Evolutionary conservation across 108 stramenopile species (phyloP), one percentile per base, ranked within the genome.

Genomic region (Cylindrotheca closterium): DNA sequence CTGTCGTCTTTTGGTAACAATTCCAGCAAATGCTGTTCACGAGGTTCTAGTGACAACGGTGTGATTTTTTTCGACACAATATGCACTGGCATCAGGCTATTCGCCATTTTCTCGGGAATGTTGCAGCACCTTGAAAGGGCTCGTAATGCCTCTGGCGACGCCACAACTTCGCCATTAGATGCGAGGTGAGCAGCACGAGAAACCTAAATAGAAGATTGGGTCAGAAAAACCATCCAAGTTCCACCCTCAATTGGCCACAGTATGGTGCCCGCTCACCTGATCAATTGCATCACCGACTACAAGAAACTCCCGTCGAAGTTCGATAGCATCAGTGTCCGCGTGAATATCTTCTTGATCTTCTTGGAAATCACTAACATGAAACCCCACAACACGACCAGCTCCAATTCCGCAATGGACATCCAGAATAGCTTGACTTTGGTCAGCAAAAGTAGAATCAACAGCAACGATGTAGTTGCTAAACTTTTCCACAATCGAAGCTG

Each of bases 211-310:
- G n/a, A n/a, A n/a, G n/a, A n/a, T n/a, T n/a, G n/a, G n/a, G n/a
- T n/a, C n/a, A n/a, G n/a, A n/a, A n/a, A n/a, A n/a, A n/a, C n/a
- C n/a, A n/a, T n/a, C n/a, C n/a, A n/a, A n/a, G n/a, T n/a, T n/a
- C n/a, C n/a, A n/a, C n/a, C n/a, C n/a, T n/a, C n/a, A n/a, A n/a
- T n/a, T n/a, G n/a, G n/a, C n/a, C n/a, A n/a, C n/a, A n/a, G n/a
- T n/a, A n/a, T n/a, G n/a, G n/a, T n/a, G n/a, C 7, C 37, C 37
- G 7, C 37, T 66, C 45, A 75, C 86, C 63, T 88, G 80, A 80
- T 69, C 81, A 80, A 87, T 87, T 0, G 85, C 73, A 25, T 78
- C 62, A 18, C 85, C 85, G n/a, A 87, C 47, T 2, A 84, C 47
- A 22, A 84, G 62, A 61, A 73, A 84, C 63, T 84, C 83, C 32